Conservation (phyloP, 192 early-diverging fungal genomes). For the Backusella circina region DNA sequence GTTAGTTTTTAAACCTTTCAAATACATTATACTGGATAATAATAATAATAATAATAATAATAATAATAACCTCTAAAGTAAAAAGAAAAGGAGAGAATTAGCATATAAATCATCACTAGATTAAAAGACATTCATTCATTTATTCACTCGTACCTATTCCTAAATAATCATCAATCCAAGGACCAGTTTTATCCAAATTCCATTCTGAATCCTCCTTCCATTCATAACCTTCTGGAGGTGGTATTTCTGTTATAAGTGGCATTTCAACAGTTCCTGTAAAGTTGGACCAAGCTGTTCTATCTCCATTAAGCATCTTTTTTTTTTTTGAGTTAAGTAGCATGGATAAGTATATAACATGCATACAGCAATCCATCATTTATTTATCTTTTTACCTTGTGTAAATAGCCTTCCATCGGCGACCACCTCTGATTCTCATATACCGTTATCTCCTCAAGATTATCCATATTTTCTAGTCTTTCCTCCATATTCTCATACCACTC, state of each 20-base stretch:
- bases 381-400: background rate
- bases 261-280: constrained; percentile 20
- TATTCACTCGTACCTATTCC: constrained; percentile 26
- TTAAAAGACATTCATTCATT: background rate
- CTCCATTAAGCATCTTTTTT: constrained; percentile 14
- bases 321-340: background rate
- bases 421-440: constrained; percentile 29
- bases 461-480: background rate
- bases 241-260: background rate
- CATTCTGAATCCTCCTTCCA: constrained; percentile 30
- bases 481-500: constrained; percentile 9
- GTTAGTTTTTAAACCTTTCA: background rate
- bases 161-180: constrained; percentile 34
- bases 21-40: too few species aligned
- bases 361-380: background rate
- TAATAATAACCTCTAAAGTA: background rate
- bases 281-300: constrained; percentile 33
- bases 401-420: background rate
- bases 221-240: constrained; percentile 28
- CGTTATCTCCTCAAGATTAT: constrained; percentile 9
- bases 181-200: constrained; percentile 27
- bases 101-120: background rate
- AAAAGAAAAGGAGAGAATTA: background rate
- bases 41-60: background rate
- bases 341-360: too few species aligned